Evolutionary conservation across 371 early-diverging fungal species (phyloP), one percentile per base, ranked within the genome.

Genomic region (Furculomyces boomerangus): DNA sequence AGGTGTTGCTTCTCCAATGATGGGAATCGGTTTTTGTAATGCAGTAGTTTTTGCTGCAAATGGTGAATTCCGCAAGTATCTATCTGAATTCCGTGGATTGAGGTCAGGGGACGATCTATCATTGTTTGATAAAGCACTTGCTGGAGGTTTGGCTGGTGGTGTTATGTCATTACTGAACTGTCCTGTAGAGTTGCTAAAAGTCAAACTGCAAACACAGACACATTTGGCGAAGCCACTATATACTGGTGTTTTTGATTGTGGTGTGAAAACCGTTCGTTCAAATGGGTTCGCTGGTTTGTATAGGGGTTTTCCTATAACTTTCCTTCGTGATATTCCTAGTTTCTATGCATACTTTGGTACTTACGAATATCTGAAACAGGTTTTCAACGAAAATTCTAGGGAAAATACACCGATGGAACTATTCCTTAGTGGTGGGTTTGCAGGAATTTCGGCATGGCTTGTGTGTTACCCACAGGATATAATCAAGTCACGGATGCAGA

Each of bases 391-490:
- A 24, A 62, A 59, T 1, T 32, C 64, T 1, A 16, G 16, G 8
- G 47, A 5, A 8, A 53, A 28, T 32, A 65, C 64, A 1, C 72
- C 72, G 0, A 39, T 71, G 27, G 86, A 88, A 57, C 67, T 88
- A 55, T 67, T 89, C 49, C 58, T 88, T 63, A 82, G 88, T 13
- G 91, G 91, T 55, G 90, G 89, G 44, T 61, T 80, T 39, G 84
- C 88, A 18, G 91, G 91, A 1, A 69, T 70, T 26, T 53, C 66
- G 2, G 84, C 87, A 25, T 90, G 91, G 91, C 63, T 90, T 16
- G 79, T 84, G 1, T 84, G 86, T 27, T 88, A 86, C 61, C 91
- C 91, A 29, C 87, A 88, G 62, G 91, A 90, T 62, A 88, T 90
- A 22, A 71, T 90, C 62, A 90, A 90, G 66, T 81, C 81, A 54